A percentile compares a stretch with the other conserved stretches of the same genome.
Conservation (phyloP, 768 basidiomycete genomes). For the Daedalea quercina region DNA sequence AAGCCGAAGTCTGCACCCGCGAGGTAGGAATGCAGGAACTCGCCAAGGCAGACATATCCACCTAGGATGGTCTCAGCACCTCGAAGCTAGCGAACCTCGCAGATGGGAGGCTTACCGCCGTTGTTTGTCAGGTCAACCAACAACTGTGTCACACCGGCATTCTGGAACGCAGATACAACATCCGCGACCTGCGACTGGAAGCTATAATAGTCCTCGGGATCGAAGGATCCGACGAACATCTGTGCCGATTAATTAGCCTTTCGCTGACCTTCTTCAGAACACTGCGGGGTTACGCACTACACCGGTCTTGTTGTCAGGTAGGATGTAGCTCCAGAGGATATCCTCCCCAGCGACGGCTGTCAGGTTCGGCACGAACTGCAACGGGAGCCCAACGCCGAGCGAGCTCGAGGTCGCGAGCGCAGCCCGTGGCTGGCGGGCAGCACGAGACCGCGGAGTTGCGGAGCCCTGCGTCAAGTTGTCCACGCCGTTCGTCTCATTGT, state of each 20-base stretch:
- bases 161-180: slow-evolving; percentile 39
- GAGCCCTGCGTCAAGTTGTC: slow-evolving; percentile 26
- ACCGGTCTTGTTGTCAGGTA: slow-evolving; percentile 50
- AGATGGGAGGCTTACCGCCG: slow-evolving; percentile 35
- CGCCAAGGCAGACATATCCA: slow-evolving; percentile 55
- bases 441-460: slow-evolving; percentile 4
- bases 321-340: slow-evolving; percentile 48
- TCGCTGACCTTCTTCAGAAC: too few species aligned
- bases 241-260: slow-evolving; percentile 13
- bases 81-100: background rate
- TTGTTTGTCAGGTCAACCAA: slow-evolving; percentile 59
- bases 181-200: slow-evolving; percentile 47
- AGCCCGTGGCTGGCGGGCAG: slow-evolving; percentile 26
- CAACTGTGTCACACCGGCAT: slow-evolving; percentile 41
- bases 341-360: slow-evolving; percentile 39
- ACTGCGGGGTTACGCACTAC: slow-evolving; percentile 35
- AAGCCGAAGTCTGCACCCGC: slow-evolving; percentile 43
- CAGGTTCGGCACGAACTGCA: slow-evolving; percentile 39
- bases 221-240: slow-evolving; percentile 61
- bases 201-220: slow-evolving; percentile 33
- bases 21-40: slow-evolving; percentile 53
- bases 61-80: slow-evolving; percentile 25
- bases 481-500: slow-evolving; percentile 41
- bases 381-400: slow-evolving; percentile 33
- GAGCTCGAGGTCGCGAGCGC: slow-evolving; percentile 36